Base-by-base conservation (phyloP, 306 rosid species). In the Morella rubra region DNA sequence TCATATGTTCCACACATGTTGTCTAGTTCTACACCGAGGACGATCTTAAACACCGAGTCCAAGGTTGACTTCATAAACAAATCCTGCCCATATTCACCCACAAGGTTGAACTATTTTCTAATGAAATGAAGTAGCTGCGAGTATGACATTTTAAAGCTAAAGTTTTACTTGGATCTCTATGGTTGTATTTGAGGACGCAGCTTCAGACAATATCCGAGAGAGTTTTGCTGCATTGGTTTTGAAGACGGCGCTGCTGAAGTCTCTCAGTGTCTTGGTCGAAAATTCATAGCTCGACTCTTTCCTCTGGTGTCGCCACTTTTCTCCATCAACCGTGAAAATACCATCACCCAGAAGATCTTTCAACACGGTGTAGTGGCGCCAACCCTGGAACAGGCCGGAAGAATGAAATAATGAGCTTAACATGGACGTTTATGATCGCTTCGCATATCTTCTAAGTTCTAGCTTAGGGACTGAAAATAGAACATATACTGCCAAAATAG, bases 251-350 rank as follows among this genome's bases (percentile, higher is more conserved):
- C 67, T 77, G 73, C 96, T 88, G 76, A 87, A 92, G 49, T 92
- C 90, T 80, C 91, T 84, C 68, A 90, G 72, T 87, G 77, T 69
- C 77, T 22, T 92, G 2, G 93, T 88, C 16, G 97, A 92, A 84
- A 92, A 92, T 55, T 88, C 96, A 76, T 92, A 82, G 83, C 95
- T 87, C 59, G 90, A 79, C 72, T 86, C 53, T 75, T 90, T 92
- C 74, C 97, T 92, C 80, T 92, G 96, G 9, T 92, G 83, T 2
- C 91, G 93, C 97, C 97, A 92, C 84, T 88, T 90, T 44, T 90
- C 89, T 10, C 97, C 97, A 78, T 92, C 97, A 20, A 92, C 96
- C 44, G 46, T 70, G 6, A 6, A 3, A 60, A 10, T 27, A 27
- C 32, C 32, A 27, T 27, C 4, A 27, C 51, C 13, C 9, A 47